Conservation (phyloP, 2,329 filamentous ascomycete genomes). For the Gnomoniopsis sp. region DNA sequence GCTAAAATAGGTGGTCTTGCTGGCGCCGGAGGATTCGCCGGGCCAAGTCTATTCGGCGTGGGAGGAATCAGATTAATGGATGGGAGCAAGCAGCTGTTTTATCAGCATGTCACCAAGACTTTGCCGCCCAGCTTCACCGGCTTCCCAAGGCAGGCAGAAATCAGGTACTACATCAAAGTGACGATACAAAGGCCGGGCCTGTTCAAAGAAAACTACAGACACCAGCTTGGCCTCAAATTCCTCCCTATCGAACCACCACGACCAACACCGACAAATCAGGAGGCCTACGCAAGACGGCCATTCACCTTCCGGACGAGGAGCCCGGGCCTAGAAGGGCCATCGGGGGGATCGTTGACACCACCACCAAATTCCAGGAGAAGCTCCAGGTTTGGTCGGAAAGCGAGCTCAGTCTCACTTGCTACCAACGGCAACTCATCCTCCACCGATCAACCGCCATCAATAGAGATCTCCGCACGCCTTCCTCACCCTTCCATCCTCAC, state of each 20-base stretch:
- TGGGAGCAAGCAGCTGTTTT: slow-evolving; percentile 58
- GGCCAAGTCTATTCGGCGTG: slow-evolving; percentile 43
- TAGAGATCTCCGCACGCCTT: slow-evolving; percentile 75
- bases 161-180: slow-evolving; percentile 93
- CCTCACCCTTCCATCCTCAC: slow-evolving; percentile 87
- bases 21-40: slow-evolving; percentile 49
- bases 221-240: slow-evolving; percentile 71
- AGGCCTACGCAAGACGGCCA: slow-evolving; percentile 78
- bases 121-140: slow-evolving; percentile 87
- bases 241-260: slow-evolving; percentile 89
- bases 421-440: neutral
- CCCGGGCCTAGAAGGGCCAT: slow-evolving; percentile 24
- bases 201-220: slow-evolving; percentile 85
- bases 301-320: slow-evolving; percentile 51
- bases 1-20: slow-evolving; percentile 50
- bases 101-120: slow-evolving; percentile 75
- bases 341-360: slow-evolving; percentile 20
- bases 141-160: slow-evolving; percentile 82
- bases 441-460: slow-evolving; percentile 53
- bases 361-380: slow-evolving; percentile 51
- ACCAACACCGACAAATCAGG: slow-evolving; percentile 62
- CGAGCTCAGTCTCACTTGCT: slow-evolving; percentile 1
- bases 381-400: slow-evolving; percentile 23
- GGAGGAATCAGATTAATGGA: slow-evolving; percentile 59
- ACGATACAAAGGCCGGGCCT: slow-evolving; percentile 85